Conservation (phyloP, 2,329 filamentous ascomycete genomes). For the Elsinoe australis region DNA sequence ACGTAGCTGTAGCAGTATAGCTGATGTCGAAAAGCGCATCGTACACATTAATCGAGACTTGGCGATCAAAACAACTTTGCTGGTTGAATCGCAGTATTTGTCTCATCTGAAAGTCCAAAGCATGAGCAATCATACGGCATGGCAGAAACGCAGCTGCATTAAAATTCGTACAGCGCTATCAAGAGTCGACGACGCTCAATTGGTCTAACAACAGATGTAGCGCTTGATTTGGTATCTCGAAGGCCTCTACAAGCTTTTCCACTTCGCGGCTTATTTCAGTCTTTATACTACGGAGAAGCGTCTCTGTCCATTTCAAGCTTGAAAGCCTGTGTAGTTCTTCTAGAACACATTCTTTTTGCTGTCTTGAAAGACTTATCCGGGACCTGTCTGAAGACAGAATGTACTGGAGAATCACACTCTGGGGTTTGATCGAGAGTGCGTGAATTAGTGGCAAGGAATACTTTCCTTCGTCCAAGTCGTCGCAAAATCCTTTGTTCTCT, state of each 20-base stretch:
- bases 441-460: not conserved
- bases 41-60: no score
- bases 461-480: not conserved
- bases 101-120: no score
- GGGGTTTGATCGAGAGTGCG: not conserved
- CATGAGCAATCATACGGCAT: no score
- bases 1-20: no score
- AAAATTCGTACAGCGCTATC: not conserved
- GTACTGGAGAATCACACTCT: not conserved
- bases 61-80: no score
- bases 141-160: no score
- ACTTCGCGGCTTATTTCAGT: not conserved
- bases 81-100: no score
- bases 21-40: no score
- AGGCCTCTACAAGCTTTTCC: not conserved
- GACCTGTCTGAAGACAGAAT: not conserved
- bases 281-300: not conserved
- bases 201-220: no score
- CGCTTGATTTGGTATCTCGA: not conserved
- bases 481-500: not conserved
- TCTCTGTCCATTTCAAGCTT: not conserved
- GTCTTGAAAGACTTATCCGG: not conserved
- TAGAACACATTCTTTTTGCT: not conserved
- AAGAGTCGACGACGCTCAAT: no score
- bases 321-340: not conserved